phyloP scores from a whole-genome alignment of 345 rosid species.

The Laguncularia racemosa region DNA sequence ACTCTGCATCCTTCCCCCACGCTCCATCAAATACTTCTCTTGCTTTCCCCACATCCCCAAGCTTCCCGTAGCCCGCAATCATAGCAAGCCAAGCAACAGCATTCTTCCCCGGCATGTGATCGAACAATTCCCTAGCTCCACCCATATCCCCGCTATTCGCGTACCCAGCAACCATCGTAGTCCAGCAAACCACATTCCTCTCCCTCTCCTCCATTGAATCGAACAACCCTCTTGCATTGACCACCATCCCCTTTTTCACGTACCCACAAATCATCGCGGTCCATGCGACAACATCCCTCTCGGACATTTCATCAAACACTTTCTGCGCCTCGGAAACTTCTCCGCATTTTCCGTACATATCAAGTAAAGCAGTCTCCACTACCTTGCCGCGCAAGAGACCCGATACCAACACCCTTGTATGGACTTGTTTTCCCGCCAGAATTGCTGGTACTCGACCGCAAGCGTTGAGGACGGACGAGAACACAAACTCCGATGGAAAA shows the following conservation, averaged over 20 bases:
- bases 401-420: constrained; percentile 37
- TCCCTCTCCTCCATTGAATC: constrained; percentile 20
- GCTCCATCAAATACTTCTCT: constrained; percentile 34
- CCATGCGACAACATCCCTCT: constrained; percentile 51
- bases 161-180: constrained; percentile 48
- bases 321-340: constrained; percentile 30
- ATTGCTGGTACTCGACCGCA: constrained; percentile 42
- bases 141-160: constrained; percentile 35
- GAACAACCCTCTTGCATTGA: constrained; percentile 27
- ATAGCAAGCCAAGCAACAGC: constrained; percentile 39
- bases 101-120: constrained; percentile 27
- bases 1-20: constrained; percentile 25
- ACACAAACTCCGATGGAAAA: constrained; percentile 34
- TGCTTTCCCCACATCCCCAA: constrained; percentile 31
- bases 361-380: constrained; percentile 39
- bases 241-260: constrained; percentile 36
- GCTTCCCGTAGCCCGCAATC: constrained; percentile 44
- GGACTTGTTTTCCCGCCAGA: constrained; percentile 38
- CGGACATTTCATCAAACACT: constrained; percentile 43
- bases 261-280: constrained; percentile 63
- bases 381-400: constrained; percentile 31
- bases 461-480: constrained; percentile 66
- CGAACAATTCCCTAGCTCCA: constrained; percentile 28
- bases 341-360: constrained; percentile 41
- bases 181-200: constrained; percentile 36